phyloP scores from a whole-genome alignment of 139 green algal species.

The Chlamydomonas sp. region DNA sequence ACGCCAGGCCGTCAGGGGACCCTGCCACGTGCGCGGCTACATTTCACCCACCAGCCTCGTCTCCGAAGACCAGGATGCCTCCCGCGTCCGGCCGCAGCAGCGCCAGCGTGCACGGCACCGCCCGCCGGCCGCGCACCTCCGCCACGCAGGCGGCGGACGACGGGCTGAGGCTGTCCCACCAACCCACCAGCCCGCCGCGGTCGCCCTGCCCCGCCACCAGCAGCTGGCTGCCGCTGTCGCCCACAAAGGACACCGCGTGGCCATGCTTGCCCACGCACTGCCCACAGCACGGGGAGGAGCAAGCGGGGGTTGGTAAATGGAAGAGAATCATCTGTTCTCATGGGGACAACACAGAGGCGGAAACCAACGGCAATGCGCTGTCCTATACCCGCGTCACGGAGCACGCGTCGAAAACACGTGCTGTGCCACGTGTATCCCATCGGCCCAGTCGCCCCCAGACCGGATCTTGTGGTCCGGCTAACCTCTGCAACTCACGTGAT shows the following conservation, averaged over 20 bases:
- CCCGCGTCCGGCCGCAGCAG: slow-evolving; percentile 54
- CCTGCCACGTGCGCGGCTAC: not conserved
- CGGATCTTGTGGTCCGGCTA: not conserved
- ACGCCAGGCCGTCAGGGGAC: not conserved
- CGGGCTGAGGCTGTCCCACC: slow-evolving; percentile 76
- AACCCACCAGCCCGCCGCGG: slow-evolving; percentile 58
- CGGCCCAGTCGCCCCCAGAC: not conserved
- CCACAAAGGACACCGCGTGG: slow-evolving; percentile 66
- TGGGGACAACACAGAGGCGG: no score
- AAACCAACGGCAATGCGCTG: no score
- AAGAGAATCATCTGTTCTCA: no score
- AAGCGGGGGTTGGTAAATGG: not conserved
- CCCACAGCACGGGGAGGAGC: not conserved
- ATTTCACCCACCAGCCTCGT: slow-evolving; percentile 58
- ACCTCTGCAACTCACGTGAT: slow-evolving; percentile 60
- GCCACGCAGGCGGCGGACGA: slow-evolving; percentile 48
- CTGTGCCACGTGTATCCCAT: not conserved
- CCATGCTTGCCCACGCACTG: slow-evolving; percentile 66
- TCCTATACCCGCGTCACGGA: no score
- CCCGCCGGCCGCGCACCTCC: slow-evolving; percentile 45
- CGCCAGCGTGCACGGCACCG: slow-evolving; percentile 27
- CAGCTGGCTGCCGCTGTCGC: slow-evolving; percentile 74
- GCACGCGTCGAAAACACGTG: no score
- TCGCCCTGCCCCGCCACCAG: slow-evolving; percentile 67
- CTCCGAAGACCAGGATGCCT: slow-evolving; percentile 71